Base-by-base conservation (phyloP, 2,329 filamentous ascomycete species). In the Talaromyces sp. region DNA sequence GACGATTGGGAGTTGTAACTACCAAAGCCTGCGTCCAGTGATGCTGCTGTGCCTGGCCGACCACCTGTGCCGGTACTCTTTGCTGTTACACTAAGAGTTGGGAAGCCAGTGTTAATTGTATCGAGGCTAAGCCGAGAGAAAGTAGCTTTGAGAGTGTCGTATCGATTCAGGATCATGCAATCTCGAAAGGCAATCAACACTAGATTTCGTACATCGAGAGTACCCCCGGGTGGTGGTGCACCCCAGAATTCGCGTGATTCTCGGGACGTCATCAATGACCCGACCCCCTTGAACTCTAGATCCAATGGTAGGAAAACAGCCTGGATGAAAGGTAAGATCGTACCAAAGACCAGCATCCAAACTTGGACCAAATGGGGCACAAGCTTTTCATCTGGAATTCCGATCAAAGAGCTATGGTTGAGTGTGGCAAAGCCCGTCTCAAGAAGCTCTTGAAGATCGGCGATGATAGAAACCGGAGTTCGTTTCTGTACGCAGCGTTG, bases 261-360 rank as follows among this genome's bases (percentile, higher is more conserved):
- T 4, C 90, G 86, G 0, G 83, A 73, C 0, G 82, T 86, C 82
- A 97, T 87, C 50, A 97, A 82, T 0, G 85, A 80, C 14, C 94
- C 94, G 42, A 83, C 83, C 5, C 93, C 94, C 48, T 90, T 87
- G 69, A 99, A 96, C 69, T 99, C 94, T 10, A 96, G 83, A 66
- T 99, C 94, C 1, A 99, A 77, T 0, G 92, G 94, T 1, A 99
- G 77, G 68, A 99, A 97, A 1, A 97, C 92, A 1, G 93, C 91
- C 75, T 97, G 93, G 64, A 99, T 86, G 67, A 96, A 97, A 0
- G 94, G 94, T 4, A 97, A 75, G 33, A 97, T 90, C 6, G 85
- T 89, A 2, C 91, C 93, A 65, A 97, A 97, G 0, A 94, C 92
- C 42, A 94, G 86, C 54, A 95, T 84, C 94, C 94, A 99, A 67